Conservation (phyloP, 2,329 filamentous ascomycete species). For the Chrysoporthe austroafricana region DNA sequence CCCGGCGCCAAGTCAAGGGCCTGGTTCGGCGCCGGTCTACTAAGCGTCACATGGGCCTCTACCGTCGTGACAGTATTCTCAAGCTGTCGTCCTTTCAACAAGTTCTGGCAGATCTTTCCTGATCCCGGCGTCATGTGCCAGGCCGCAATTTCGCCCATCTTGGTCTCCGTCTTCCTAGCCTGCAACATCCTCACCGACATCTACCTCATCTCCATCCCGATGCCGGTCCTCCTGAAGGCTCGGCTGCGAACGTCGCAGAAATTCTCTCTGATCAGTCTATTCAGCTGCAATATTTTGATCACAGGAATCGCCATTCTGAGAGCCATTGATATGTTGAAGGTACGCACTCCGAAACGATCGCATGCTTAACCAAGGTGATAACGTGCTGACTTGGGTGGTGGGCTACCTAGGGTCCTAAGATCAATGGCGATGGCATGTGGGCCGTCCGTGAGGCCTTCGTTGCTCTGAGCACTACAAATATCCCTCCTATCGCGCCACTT, state of each 20-base stretch:
- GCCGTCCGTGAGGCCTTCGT: conserved; percentile 23
- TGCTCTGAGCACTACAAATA: conserved; percentile 21
- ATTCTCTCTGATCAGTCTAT: conserved; percentile 20
- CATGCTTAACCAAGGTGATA: too few species aligned
- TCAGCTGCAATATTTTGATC: conserved; percentile 27
- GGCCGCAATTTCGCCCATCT: conserved; percentile 14
- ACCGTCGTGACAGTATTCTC: conserved; percentile 55
- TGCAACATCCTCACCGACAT: conserved; percentile 27
- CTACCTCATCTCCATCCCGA: conserved; percentile 27
- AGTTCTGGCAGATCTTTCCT: conserved; percentile 63
- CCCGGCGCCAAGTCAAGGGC: conserved; percentile 41
- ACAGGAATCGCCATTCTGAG: conserved; percentile 23
- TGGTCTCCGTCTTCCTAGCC: conserved; percentile 21
- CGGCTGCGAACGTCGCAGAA: conserved; percentile 19
- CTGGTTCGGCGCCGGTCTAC: conserved; percentile 53
- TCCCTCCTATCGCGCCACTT: conserved; percentile 20
- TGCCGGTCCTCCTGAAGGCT: conserved; percentile 17
- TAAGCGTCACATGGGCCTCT: conserved; percentile 53
- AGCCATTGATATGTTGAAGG: conserved; percentile 17
- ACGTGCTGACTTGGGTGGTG: not conserved
- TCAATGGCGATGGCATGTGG: conserved; percentile 25
- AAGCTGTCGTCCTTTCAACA: conserved; percentile 55
- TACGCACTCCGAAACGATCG: not conserved
- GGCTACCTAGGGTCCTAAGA: conserved; percentile 8
- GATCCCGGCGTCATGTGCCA: conserved; percentile 53